Percentiles rank a stretch among this genome's conserved stretches.
These are phyloP conservation scores for Petrea volubilis DNA, from an alignment of 257 asterid species.

Conservation along the genomic window DNA sequence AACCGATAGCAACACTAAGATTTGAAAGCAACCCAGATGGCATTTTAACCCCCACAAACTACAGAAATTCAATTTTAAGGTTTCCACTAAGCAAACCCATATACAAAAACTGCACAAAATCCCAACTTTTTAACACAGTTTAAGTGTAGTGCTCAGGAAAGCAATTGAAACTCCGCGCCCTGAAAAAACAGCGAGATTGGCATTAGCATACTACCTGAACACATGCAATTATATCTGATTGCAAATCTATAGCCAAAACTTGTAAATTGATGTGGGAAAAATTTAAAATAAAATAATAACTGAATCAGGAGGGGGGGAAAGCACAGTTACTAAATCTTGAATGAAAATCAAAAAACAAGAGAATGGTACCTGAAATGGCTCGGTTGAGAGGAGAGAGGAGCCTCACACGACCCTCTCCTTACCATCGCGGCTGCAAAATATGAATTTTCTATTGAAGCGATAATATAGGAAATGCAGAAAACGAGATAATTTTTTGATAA, in stretches of 20 bases:
- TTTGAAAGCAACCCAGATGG: constrained; percentile 51
- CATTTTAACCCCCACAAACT: constrained; percentile 39
- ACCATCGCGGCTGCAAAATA: not conserved
- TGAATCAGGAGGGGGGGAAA: too few species aligned
- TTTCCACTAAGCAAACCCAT: constrained; percentile 14
- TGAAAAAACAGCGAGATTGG: constrained; percentile 15
- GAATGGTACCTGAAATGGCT: constrained; percentile 8
- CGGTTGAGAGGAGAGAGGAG: not conserved
- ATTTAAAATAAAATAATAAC: too few species aligned
- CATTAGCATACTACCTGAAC: not conserved
- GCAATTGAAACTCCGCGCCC: constrained; percentile 9
- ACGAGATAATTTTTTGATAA: not conserved
- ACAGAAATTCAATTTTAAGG: constrained; percentile 20
- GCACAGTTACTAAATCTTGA: constrained; percentile 4
- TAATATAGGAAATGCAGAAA: not conserved
- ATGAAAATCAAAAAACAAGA: not conserved
- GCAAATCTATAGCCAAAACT: not conserved
- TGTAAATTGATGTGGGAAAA: not conserved
- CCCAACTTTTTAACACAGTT: not conserved
- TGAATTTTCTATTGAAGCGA: not conserved
- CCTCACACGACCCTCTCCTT: constrained; percentile 2
- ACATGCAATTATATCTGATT: not conserved
- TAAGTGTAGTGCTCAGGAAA: not conserved
- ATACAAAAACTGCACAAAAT: not conserved
- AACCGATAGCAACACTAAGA: constrained; percentile 41